Base-by-base conservation (phyloP, 176 grass and related monocot species). In the Triticum monococcum region DNA sequence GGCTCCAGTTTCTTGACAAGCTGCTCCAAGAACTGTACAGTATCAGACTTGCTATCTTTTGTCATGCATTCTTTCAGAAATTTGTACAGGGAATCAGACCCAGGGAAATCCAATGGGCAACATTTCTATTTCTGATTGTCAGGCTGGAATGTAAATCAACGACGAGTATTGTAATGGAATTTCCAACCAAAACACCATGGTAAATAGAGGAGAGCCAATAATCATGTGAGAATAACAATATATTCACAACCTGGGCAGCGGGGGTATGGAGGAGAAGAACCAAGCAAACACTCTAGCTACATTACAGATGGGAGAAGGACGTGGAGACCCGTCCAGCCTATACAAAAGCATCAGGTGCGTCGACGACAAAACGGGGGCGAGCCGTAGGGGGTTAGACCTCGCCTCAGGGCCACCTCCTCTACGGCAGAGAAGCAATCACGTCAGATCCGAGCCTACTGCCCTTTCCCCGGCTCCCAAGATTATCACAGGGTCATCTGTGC, bases 211-310 rank as follows among this genome's bases (percentile, higher is more conserved):
- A 64, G 57, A 48, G 43, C 52, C 31, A 23, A 45, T 69, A 80
- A 80, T 67, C 80, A 79, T 86, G 66, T 87, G 84, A 74, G 57
- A 72, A 82, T 63, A 85, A 90, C 61, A 81, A 89, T 94, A 89
- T 94, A 97, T 94, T 94, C 92, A 97, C 92, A 97, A 87, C 88
- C 86, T 87, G 80, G 72, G 79, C 84, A 85, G 90, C 61, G 13
- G 75, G 75, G 74, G 81, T 88, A 68, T 35, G 72, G 78, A 82
- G 70, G 70, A 25, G 70, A 37, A 81, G 24, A 37, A 67, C 59
- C 72, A 85, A 91, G 72, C 40, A 61, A 89, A 40, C 84, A 81
- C 77, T 32, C 75, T 71, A 71, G 78, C 73, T 86, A 85, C 62
- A 75, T 36, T 79, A 91, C 88, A 81, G 68, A 79, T 76, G 87